Evolutionary conservation across 2,329 filamentous ascomycete species (phyloP).

Genomic region (Lachnellula hyalina): DNA sequence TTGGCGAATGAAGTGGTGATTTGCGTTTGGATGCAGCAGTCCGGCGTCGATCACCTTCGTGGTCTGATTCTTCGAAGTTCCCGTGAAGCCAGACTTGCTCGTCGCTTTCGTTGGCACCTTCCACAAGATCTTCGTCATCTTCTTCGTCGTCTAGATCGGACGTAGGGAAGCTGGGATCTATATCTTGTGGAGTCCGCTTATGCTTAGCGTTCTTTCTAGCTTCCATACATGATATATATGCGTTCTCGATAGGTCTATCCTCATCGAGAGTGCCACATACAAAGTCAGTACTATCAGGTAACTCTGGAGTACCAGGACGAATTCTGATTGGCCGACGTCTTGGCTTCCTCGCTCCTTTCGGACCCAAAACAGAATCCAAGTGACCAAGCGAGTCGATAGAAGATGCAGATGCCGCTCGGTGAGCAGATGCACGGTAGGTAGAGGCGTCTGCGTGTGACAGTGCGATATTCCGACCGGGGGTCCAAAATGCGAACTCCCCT

Average conservation of each 20-base stretch:
- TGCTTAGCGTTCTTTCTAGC: conserved; percentile 78
- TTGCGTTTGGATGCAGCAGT: conserved; percentile 40
- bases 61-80: conserved; percentile 62
- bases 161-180: conserved; percentile 94
- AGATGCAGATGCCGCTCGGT: conserved; percentile 50
- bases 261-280: conserved; percentile 98
- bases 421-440: conserved; percentile 26
- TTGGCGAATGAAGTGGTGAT: conserved; percentile 53
- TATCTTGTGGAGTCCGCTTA: conserved; percentile 84
- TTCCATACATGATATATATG: conserved; percentile 80
- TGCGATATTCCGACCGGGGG: conserved; percentile 36
- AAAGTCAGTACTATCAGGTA: conserved; percentile 97
- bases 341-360: conserved; percentile 11
- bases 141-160: conserved; percentile 87
- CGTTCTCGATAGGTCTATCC: conserved; percentile 88
- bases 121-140: conserved; percentile 59
- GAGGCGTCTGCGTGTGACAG: conserved; percentile 19
- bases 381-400: conserved; percentile 47
- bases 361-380: conserved; percentile 15
- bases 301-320: conserved; percentile 67
- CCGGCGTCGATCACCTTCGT: conserved; percentile 43
- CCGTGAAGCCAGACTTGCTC: conserved; percentile 66
- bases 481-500: conserved; percentile 63
- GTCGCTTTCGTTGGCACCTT: conserved; percentile 58
- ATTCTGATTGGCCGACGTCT: conserved; percentile 44